Evolutionary conservation across 2,329 filamentous ascomycete genomes (phyloP).

Genomic region (Alternaria rosae): DNA sequence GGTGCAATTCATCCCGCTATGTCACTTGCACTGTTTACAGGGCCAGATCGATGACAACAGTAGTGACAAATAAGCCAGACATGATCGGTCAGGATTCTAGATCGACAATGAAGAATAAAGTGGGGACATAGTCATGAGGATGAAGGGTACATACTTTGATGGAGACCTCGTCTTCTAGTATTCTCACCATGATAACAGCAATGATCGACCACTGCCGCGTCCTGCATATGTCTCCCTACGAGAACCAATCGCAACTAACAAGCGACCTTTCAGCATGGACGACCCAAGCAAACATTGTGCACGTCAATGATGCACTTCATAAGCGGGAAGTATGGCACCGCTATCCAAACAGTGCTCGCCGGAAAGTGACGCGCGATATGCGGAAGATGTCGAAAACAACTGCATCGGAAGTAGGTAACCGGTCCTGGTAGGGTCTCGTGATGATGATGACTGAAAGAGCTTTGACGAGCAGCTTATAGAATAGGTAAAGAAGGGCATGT

Average conservation of each 20-base stretch:
- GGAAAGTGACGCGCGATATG: conserved; percentile 42
- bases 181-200: neutral
- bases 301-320: neutral
- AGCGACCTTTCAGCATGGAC: conserved; percentile 19
- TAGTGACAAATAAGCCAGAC: neutral
- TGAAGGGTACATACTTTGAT: neutral
- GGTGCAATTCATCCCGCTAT: neutral
- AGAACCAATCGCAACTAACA: conserved; percentile 19
- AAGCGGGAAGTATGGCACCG: conserved; percentile 9
- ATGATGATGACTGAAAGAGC: neutral
- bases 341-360: conserved; percentile 32
- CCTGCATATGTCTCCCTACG: conserved; percentile 13
- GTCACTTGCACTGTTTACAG: neutral
- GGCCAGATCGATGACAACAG: neutral
- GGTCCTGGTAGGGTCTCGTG: neutral
- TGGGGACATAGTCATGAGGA: neutral
- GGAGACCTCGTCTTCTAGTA: neutral
- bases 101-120: neutral
- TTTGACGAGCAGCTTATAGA: neutral
- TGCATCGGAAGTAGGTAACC: conserved; percentile 34
- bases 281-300: conserved; percentile 21
- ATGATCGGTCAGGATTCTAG: neutral
- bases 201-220: neutral
- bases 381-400: conserved; percentile 37
- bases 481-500: neutral